Evolutionary conservation across 2,329 filamentous ascomycete species (phyloP).

Genomic region (Fusarium zealandicum): DNA sequence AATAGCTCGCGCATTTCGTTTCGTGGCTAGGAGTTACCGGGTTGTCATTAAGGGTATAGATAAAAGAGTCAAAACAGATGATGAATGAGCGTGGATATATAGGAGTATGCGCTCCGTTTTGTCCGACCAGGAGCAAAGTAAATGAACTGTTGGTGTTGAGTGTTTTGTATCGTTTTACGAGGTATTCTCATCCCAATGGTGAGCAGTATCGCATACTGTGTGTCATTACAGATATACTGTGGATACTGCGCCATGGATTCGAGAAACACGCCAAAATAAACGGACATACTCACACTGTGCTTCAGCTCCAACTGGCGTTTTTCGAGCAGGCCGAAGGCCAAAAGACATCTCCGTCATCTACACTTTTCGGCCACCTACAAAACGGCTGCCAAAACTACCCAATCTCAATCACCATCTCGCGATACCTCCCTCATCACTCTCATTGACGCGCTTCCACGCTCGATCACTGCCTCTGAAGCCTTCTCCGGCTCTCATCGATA

Average conservation of each 20-base stretch:
- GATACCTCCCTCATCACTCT: not conserved
- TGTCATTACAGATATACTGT: not conserved
- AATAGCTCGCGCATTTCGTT: conserved; percentile 25
- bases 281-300: conserved; percentile 31
- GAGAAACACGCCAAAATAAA: no score
- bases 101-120: conserved; percentile 4
- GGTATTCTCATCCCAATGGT: not conserved
- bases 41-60: conserved; percentile 37
- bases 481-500: conserved; percentile 10
- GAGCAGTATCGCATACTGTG: conserved; percentile 31
- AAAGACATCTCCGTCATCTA: conserved; percentile 16
- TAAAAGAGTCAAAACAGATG: conserved; percentile 24
- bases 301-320: conserved; percentile 40
- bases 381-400: not conserved
- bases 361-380: conserved; percentile 15
- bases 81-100: conserved; percentile 3
- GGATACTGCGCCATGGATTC: not conserved
- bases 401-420: conserved; percentile 4
- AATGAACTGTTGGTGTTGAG: not conserved
- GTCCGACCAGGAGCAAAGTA: conserved; percentile 2
- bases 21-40: conserved; percentile 37
- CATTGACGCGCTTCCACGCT: not conserved
- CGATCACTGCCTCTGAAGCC: conserved; percentile 6
- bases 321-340: conserved; percentile 20
- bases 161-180: not conserved